Conservation (phyloP, 805 yeast genomes). For the Sugiyamaella valdiviana region DNA sequence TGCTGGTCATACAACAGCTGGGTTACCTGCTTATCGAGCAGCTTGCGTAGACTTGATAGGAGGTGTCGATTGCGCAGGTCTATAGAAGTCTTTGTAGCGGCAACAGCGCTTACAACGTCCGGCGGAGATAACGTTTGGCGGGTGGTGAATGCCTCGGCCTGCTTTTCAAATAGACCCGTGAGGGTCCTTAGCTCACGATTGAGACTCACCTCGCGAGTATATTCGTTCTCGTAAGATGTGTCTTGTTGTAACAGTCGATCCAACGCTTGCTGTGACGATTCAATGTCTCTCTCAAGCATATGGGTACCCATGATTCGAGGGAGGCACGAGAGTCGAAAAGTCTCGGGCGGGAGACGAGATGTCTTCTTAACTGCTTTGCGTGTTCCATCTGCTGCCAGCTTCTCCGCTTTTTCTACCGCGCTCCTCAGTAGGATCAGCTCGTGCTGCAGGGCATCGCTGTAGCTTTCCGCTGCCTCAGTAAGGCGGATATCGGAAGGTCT, state of each 20-base stretch:
- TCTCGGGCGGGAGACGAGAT: neutral
- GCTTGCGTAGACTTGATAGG: neutral
- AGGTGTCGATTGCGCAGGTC: neutral
- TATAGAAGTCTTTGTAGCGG: neutral
- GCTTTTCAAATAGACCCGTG: conserved; percentile 1
- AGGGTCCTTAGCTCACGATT: conserved; percentile 6
- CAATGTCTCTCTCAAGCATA: conserved; percentile 4
- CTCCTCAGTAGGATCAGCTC: neutral
- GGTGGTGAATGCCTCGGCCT: neutral
- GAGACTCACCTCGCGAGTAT: neutral
- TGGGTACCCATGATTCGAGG: conserved; percentile 3
- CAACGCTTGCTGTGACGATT: neutral
- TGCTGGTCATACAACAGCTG: neutral
- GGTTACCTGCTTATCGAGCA: conserved; percentile 6
- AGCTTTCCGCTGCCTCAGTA: neutral
- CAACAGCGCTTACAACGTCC: neutral
- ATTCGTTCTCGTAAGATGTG: neutral
- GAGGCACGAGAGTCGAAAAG: neutral
- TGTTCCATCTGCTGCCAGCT: neutral
- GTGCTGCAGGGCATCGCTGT: neutral
- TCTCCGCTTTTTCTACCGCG: neutral
- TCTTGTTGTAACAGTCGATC: conserved; percentile 1
- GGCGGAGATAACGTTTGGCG: neutral
- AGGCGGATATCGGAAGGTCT: neutral
- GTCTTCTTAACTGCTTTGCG: neutral